Base-by-base conservation (phyloP, 768 basidiomycete species). In the Amanita jacksonii region DNA sequence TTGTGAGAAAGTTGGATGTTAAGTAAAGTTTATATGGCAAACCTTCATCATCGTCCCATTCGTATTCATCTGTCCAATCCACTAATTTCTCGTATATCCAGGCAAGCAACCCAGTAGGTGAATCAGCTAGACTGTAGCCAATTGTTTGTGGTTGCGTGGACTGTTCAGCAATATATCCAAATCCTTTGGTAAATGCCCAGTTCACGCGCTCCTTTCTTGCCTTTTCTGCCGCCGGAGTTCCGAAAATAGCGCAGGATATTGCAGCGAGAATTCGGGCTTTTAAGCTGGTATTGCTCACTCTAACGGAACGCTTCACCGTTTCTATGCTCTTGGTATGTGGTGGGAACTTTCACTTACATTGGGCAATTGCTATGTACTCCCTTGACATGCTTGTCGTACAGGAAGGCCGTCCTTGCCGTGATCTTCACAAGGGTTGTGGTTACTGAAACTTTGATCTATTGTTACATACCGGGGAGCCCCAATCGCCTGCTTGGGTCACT, bases 31-130 rank as follows among this genome's bases (percentile, higher is more conserved):
- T n/a, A n/a, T n/a, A n/a, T n/a, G n/a, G 31, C 28, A 1, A n/a
- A 67, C 76, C 62, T 58, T 77, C 75, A 18, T 77, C 77, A 37
- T 77, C 73, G 8, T 64, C 62, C 77, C 77, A 80, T 0, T 66
- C 65, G 54, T 80, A 78, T 1, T 54, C 49, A 50, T 79, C 77
- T 0, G 69, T 68, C 69, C 70, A 74, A 23, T 57, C 54, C 19
- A 68, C 61, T 10, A 74, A 49, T 40, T 76, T 73, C 50, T 75
- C 73, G 43, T 73, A 76, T 15, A 76, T 70, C 73, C 73, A 75
- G 1, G 64, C 70, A 8, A 76, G 61, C 16, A 75, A 49, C 1
- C 74, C 79, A 5, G 65, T 66, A 7, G 79, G 79, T 6, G 76
- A 79, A 49, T 81, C 79, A 1, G 72, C 60, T 3, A 81, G 58